These are phyloP conservation scores for Clavaria fumosa DNA, from an alignment of 768 basidiomycete species.

Conservation along the genomic window DNA sequence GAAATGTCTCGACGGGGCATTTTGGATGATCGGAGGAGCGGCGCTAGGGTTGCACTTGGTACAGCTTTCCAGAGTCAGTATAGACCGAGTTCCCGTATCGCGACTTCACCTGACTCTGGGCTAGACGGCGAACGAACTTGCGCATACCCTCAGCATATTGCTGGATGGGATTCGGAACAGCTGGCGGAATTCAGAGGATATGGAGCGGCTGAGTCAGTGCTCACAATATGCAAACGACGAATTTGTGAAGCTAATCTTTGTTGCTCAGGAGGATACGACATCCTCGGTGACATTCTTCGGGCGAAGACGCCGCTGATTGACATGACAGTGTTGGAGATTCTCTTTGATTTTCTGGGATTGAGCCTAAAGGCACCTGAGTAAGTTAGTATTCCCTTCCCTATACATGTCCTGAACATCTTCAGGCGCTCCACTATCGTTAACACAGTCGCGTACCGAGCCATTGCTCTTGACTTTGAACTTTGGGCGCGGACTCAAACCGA, in stretches of 20 bases:
- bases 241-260: slow-evolving; percentile 4
- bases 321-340: slow-evolving; percentile 61
- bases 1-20: slow-evolving; percentile 49
- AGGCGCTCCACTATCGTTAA: slow-evolving; percentile 79
- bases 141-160: slow-evolving; percentile 53
- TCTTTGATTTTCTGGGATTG: slow-evolving; percentile 79
- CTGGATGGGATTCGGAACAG: slow-evolving; percentile 66
- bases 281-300: slow-evolving; percentile 58
- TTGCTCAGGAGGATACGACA: slow-evolving; percentile 71
- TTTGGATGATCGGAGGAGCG: slow-evolving; percentile 78
- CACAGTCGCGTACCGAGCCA: slow-evolving; percentile 60
- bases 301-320: slow-evolving; percentile 63
- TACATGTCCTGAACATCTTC: slow-evolving; percentile 4
- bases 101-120: slow-evolving; percentile 1
- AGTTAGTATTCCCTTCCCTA: slow-evolving; percentile 13
- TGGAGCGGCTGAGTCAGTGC: slow-evolving; percentile 69
- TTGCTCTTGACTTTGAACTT: slow-evolving; percentile 82
- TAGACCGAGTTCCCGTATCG: not conserved
- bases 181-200: slow-evolving; percentile 92
- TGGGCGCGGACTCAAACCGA: slow-evolving; percentile 63
- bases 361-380: slow-evolving; percentile 74
- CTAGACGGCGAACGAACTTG: slow-evolving; percentile 65
- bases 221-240: not conserved
- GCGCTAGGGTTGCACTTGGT: slow-evolving; percentile 59
- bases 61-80: slow-evolving; percentile 53